Percentiles rank a stretch among this genome's conserved stretches.
phyloP scores from a whole-genome alignment of 2,329 filamentous ascomycete genomes.

The Pseudogymnoascus verrucosus region DNA sequence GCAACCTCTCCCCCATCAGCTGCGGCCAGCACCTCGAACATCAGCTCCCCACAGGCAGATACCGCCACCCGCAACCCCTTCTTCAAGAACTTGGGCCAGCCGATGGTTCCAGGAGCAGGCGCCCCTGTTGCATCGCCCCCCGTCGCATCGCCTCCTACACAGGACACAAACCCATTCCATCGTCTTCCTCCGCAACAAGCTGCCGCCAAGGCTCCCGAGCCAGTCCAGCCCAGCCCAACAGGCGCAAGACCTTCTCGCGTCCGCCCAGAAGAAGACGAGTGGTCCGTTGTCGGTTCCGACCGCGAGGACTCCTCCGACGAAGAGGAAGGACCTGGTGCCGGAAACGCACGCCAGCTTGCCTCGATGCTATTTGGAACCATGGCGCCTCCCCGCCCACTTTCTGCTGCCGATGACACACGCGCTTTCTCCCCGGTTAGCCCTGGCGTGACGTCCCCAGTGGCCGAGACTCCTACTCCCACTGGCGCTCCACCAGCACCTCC shows the following conservation, averaged over 20 bases:
- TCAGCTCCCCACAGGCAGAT: conserved; percentile 51
- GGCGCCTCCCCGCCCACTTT: conserved; percentile 83
- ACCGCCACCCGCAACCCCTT: conserved; percentile 90
- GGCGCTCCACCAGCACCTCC: conserved; percentile 34
- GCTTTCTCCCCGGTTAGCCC: conserved; percentile 35
- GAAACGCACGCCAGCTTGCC: conserved; percentile 82
- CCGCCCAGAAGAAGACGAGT: conserved; percentile 65
- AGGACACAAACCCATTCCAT: conserved; percentile 94
- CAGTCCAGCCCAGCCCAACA: conserved; percentile 35
- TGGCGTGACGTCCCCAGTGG: conserved; percentile 37
- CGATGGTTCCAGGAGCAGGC: conserved; percentile 34
- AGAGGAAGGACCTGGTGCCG: conserved; percentile 72
- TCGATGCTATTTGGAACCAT: conserved; percentile 96
- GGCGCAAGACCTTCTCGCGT: conserved; percentile 43
- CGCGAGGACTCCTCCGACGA: conserved; percentile 64
- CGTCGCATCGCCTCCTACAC: conserved; percentile 27
- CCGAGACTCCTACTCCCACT: conserved; percentile 31
- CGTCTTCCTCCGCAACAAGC: conserved; percentile 63
- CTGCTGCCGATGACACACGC: conserved; percentile 67
- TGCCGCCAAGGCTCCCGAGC: conserved; percentile 38
- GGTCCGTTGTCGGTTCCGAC: conserved; percentile 72
- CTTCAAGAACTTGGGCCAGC: conserved; percentile 77
- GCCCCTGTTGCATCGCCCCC: conserved; percentile 35
- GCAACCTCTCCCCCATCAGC: conserved; percentile 40
- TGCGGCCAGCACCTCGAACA: conserved; percentile 32